Conservation (phyloP, 129 eudicot genomes). For the Rutidosis leptorrhynchoides region DNA sequence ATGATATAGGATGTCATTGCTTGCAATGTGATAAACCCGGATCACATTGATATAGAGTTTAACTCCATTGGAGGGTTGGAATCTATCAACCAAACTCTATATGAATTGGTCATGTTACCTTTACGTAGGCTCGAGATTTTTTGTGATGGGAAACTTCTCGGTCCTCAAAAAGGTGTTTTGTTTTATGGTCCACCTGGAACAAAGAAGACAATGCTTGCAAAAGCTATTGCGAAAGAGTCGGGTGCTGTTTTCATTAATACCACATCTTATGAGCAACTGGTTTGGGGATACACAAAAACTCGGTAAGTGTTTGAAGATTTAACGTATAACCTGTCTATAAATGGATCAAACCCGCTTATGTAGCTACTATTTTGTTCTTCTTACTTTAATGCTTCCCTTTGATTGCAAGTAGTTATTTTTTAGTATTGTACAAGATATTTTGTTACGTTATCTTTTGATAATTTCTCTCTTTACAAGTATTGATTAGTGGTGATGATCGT, state of each 20-base stretch:
- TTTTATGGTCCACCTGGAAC: conserved; percentile 95
- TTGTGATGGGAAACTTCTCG: conserved; percentile 80
- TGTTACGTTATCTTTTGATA: background rate
- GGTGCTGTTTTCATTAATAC: conserved; percentile 89
- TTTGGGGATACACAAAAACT: conserved; percentile 89
- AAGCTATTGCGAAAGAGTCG: conserved; percentile 93
- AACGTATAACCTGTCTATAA: background rate
- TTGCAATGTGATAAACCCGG: conserved; percentile 84
- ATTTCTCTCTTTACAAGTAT: background rate
- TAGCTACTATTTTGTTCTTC: background rate
- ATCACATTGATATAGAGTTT: conserved; percentile 72
- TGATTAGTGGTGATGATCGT: conserved; percentile 10
- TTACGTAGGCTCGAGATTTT: conserved; percentile 81
- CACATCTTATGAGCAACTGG: conserved; percentile 92
- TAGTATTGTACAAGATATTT: conserved; percentile 10
- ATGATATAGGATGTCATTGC: conserved; percentile 96
- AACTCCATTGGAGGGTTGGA: conserved; percentile 85
- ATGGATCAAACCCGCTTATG: background rate
- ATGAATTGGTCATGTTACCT: conserved; percentile 79
- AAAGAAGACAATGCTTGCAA: conserved; percentile 95
- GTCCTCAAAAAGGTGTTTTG: conserved; percentile 87
- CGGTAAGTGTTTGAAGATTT: conserved; percentile 43
- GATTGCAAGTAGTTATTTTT: background rate
- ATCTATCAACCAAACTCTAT: conserved; percentile 59
- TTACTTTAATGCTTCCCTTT: too few species aligned